Conservation (phyloP, 306 rosid genomes). For the Senna siamea region DNA sequence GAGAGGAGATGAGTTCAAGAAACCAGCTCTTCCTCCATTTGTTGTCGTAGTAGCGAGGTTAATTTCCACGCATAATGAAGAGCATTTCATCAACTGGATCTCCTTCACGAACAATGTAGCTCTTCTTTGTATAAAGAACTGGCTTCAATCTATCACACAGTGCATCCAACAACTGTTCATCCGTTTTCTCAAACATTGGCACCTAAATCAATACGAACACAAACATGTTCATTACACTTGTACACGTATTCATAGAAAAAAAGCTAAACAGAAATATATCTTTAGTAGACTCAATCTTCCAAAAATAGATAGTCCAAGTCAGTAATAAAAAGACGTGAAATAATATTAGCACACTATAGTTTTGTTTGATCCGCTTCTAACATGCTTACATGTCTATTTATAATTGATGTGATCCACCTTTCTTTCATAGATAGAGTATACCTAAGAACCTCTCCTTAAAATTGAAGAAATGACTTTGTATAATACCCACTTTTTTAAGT, state of each 20-base stretch:
- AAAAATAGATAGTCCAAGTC: no score
- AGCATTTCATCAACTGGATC: slow-evolving; percentile 95
- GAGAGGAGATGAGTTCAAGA: slow-evolving; percentile 56
- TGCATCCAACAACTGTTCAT: slow-evolving; percentile 73
- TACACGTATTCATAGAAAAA: background rate
- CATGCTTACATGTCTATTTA: no score
- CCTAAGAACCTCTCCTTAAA: background rate
- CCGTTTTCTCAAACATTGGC: slow-evolving; percentile 70
- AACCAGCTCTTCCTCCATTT: slow-evolving; percentile 78
- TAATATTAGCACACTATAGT: no score
- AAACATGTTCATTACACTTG: background rate
- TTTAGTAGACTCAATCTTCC: background rate
- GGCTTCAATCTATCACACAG: slow-evolving; percentile 80
- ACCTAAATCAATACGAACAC: slow-evolving; percentile 52
- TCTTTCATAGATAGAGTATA: background rate
- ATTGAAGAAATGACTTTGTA: background rate
- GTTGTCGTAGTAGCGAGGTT: slow-evolving; percentile 59
- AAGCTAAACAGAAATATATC: background rate
- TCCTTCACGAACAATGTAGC: slow-evolving; percentile 74
- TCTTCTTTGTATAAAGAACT: slow-evolving; percentile 67
- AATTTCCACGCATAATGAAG: slow-evolving; percentile 82
- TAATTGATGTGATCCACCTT: background rate
- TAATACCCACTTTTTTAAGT: slow-evolving; percentile 62
- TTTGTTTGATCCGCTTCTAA: no score
- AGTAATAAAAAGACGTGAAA: no score